Percentiles rank a stretch among this genome's conserved stretches.
These are phyloP conservation scores for Trichoderma oligosporum DNA, from an alignment of 2,329 filamentous ascomycete species.

Conservation along the genomic window DNA sequence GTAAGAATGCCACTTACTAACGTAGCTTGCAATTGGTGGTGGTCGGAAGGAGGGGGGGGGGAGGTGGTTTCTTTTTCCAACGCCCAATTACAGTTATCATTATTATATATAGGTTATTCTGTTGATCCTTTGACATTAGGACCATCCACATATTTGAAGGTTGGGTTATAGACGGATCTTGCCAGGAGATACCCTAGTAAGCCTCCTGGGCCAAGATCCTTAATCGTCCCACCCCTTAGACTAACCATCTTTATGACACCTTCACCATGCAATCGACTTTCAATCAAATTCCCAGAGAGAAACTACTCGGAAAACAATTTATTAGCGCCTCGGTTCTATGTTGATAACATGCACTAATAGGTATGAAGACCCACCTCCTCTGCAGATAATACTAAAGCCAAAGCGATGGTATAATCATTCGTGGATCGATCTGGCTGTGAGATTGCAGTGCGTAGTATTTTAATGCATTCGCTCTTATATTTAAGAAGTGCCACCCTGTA, in stretches of 20 bases:
- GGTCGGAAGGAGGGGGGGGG: no score
- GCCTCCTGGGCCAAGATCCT: neutral
- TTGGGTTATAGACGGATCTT: conserved; percentile 11
- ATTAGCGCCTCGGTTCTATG: neutral
- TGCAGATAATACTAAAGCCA: conserved; percentile 7
- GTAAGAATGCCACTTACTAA: no score
- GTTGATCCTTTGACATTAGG: neutral
- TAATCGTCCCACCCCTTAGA: neutral
- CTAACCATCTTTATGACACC: conserved; percentile 9
- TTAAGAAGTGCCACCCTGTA: neutral
- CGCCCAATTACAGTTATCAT: neutral
- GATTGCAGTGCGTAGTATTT: neutral
- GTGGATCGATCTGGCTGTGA: neutral
- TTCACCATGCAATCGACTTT: conserved; percentile 4
- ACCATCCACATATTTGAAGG: conserved; percentile 1
- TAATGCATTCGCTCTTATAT: conserved; percentile 15
- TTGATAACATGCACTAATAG: no score
- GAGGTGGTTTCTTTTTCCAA: no score
- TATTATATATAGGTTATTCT: neutral
- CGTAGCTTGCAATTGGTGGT: no score
- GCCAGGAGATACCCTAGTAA: conserved; percentile 2
- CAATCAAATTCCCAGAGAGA: neutral
- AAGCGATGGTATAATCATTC: conserved; percentile 5
- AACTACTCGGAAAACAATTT: neutral
- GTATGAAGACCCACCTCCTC: neutral